phyloP scores from a whole-genome alignment of 1,284 basidiomycete species.

The Marasmius tenuissimus region DNA sequence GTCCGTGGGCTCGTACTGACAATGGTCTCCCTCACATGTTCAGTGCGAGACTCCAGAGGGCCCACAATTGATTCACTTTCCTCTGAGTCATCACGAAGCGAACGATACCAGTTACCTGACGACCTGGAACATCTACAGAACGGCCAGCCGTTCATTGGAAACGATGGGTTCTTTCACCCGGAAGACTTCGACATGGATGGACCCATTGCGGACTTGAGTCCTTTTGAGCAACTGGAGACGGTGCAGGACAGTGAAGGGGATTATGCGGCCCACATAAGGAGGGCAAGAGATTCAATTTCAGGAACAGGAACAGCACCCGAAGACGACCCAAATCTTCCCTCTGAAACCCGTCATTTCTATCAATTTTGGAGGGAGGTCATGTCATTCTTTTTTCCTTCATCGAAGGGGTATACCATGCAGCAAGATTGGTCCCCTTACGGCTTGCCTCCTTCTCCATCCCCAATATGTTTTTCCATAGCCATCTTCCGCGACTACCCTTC shows the following conservation, averaged over 20 bases:
- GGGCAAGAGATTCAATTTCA: neutral
- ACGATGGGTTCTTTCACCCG: neutral
- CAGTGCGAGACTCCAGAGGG: neutral
- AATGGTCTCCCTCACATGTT: too few relatives aligned
- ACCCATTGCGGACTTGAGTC: neutral
- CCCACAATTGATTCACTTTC: neutral
- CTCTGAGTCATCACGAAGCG: too few relatives aligned
- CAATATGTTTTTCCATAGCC: neutral
- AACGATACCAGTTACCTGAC: neutral
- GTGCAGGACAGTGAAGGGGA: neutral
- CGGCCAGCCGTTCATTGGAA: neutral
- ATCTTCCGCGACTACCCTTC: neutral
- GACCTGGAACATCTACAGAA: neutral
- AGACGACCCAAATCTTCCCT: neutral
- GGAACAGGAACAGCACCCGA: neutral
- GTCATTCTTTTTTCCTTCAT: neutral
- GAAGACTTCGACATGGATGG: neutral
- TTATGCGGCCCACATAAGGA: neutral
- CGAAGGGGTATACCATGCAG: neutral
- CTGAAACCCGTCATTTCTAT: neutral
- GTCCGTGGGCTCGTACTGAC: too few relatives aligned
- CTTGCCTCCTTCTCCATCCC: neutral
- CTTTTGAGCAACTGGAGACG: neutral
- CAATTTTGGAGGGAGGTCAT: conserved; percentile 3
- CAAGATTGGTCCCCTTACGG: neutral